Conservation (phyloP, 805 yeast species). For the Yamadazyma insecticola region DNA sequence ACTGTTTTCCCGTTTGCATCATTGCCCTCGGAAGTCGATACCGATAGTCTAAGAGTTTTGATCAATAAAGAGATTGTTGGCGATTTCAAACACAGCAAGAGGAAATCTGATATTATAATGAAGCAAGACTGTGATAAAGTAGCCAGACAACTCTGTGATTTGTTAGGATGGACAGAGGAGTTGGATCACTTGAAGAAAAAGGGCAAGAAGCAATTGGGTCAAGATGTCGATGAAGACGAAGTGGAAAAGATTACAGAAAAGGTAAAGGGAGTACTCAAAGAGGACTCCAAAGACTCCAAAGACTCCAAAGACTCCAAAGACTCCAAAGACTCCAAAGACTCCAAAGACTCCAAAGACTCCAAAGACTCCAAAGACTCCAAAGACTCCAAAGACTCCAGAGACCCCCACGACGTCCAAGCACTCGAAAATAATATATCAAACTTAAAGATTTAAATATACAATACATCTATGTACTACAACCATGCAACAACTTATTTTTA, state of each 20-base stretch:
- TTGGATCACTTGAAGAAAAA: slow-evolving; percentile 35
- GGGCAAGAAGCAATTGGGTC: slow-evolving; percentile 10
- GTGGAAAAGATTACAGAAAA: slow-evolving; percentile 9
- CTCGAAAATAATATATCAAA: slow-evolving; percentile 4
- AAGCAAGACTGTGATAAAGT: slow-evolving; percentile 65
- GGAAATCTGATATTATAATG: slow-evolving; percentile 52
- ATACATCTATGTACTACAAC: slow-evolving; percentile 9
- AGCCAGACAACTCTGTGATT: slow-evolving; percentile 47
- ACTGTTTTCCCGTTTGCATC: slow-evolving; percentile 89
- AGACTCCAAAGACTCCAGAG: not conserved
- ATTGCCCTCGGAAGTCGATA: slow-evolving; percentile 60
- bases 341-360: not conserved
- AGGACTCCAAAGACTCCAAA: not conserved
- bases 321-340: slow-evolving; percentile 1
- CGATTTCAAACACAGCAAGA: slow-evolving; percentile 46
- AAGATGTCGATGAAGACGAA: slow-evolving; percentile 10
- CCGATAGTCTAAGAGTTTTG: slow-evolving; percentile 50
- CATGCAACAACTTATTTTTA: slow-evolving; percentile 26
- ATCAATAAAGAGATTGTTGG: slow-evolving; percentile 80
- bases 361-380: slow-evolving; percentile 3
- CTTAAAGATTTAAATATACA: slow-evolving; percentile 2
- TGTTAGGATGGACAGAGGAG: slow-evolving; percentile 63
- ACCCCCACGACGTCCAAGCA: slow-evolving; percentile 1
- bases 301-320: slow-evolving; percentile 1
- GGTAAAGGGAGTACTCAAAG: slow-evolving; percentile 6